Evolutionary conservation across 2,329 filamentous ascomycete genomes (phyloP).

Genomic region (Phoma sp.): DNA sequence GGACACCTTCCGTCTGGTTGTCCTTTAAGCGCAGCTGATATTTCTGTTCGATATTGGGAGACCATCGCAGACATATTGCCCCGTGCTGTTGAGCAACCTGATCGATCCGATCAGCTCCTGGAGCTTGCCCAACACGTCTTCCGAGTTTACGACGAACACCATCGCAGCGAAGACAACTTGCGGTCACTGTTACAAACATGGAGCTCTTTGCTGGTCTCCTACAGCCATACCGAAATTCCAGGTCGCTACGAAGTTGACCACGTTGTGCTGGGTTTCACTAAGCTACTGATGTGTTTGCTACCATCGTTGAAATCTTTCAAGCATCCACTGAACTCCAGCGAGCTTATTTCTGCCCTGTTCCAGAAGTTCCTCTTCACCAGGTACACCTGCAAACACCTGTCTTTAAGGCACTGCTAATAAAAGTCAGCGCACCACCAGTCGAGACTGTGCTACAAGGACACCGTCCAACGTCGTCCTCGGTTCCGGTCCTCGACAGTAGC

Average conservation of each 20-base stretch:
- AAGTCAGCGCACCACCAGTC: neutral
- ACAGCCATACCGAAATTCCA: constrained; percentile 44
- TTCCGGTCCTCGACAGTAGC: constrained; percentile 45
- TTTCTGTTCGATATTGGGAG: constrained; percentile 44
- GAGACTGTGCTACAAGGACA: neutral
- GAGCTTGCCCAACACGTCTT: constrained; percentile 45
- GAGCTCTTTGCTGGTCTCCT: constrained; percentile 42
- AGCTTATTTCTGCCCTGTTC: constrained; percentile 42
- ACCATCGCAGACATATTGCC: constrained; percentile 41
- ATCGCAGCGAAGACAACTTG: constrained; percentile 39
- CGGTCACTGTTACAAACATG: constrained; percentile 37
- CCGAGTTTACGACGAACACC: constrained; percentile 41
- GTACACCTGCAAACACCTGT: constrained; percentile 5
- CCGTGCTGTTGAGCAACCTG: constrained; percentile 26
- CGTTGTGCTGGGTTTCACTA: constrained; percentile 49
- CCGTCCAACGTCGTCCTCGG: neutral
- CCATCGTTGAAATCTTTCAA: constrained; percentile 50
- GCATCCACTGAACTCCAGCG: constrained; percentile 40
- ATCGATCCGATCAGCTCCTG: constrained; percentile 43
- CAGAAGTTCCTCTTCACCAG: constrained; percentile 44
- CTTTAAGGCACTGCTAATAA: neutral
- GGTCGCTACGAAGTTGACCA: constrained; percentile 44
- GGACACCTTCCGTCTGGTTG: constrained; percentile 43
- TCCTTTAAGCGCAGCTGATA: constrained; percentile 35
- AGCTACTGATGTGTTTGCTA: constrained; percentile 47